Evolutionary conservation across 805 yeast genomes (phyloP), one percentile per base, ranked within the genome.

Genomic region (Priceomyces fermenticarens): DNA sequence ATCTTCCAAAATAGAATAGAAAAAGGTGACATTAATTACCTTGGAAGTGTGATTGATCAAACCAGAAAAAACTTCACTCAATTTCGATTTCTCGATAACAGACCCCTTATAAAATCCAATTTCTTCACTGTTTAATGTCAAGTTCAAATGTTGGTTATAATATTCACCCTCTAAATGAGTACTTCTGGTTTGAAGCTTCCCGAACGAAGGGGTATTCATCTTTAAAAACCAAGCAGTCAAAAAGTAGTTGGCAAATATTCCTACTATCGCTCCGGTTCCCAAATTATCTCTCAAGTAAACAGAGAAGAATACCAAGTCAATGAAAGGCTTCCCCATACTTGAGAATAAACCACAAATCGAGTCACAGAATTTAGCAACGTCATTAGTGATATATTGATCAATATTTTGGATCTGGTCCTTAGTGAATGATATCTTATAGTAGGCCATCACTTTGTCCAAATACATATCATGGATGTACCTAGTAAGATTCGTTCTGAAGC

Each of bases 21-120:
- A 64, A 41, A 86, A 81, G 44, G 85, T 77, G 31, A 75, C 70
- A 45, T 77, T 70, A 49, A 81, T 78, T 42, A 81, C 78, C 40
- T 68, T 67, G 35, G 72, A 62, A 41, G 80, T 65, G 47, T 83
- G 88, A 23, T 64, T 60, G 50, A 71, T 61, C 48, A 90, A 72
- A 30, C 70, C 71, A 13, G 68, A 59, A 57, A 84, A 89, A 12
- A 85, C 73, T 31, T 71, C 72, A 28, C 62, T 65, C 38, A 89
- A 78, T 53, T 85, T 85, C 7, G 63, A 54, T 54, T 83, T 84
- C 62, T 90, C 97, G 44, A 89, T 77, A 10, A 72, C 68, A 0
- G 91, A 82, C 14, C 98, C 98, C 57, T 89, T 89, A 60, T 89
- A 90, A 57, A 90, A 90, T 0, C 96, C 95, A 52, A 90, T 88